phyloP scores from a whole-genome alignment of 2,329 filamentous ascomycete genomes.

The Pseudogymnoascus sp. region DNA sequence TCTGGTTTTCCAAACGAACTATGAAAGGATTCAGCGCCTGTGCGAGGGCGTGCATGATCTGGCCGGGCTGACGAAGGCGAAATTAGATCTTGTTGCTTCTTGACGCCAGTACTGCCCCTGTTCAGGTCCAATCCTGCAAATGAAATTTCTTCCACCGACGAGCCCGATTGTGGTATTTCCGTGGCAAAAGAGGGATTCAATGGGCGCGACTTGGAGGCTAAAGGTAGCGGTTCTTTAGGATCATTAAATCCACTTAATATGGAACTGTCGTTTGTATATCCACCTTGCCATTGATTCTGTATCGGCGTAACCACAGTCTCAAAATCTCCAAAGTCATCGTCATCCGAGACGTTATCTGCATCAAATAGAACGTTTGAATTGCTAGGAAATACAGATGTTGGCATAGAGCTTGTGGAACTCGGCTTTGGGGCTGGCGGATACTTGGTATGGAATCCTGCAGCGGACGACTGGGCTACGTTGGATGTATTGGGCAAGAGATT shows the following conservation, averaged over 20 bases:
- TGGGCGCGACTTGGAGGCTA: neutral
- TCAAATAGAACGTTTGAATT: conserved; percentile 27
- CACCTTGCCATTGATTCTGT: conserved; percentile 10
- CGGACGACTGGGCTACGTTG: neutral
- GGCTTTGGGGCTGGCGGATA: conserved; percentile 2
- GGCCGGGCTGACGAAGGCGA: conserved; percentile 28
- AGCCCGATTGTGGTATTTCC: conserved; percentile 38
- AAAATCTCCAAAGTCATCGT: conserved; percentile 60
- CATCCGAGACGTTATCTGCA: conserved; percentile 35
- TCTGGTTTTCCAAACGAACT: neutral
- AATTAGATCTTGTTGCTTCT: conserved; percentile 26
- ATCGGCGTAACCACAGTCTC: conserved; percentile 41
- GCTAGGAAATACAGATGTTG: neutral
- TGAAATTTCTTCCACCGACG: conserved; percentile 45
- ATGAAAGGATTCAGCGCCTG: neutral
- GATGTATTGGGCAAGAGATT: neutral
- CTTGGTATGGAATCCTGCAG: neutral
- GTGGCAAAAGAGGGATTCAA: neutral
- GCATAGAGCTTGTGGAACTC: neutral
- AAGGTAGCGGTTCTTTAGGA: neutral
- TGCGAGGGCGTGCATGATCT: conserved; percentile 18
- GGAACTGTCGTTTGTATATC: neutral
- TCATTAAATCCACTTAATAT: neutral
- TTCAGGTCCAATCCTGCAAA: conserved; percentile 42
- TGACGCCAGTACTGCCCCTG: conserved; percentile 29